Conservation (phyloP, 2,329 filamentous ascomycete genomes). For the Ceratocystis cubensis region DNA sequence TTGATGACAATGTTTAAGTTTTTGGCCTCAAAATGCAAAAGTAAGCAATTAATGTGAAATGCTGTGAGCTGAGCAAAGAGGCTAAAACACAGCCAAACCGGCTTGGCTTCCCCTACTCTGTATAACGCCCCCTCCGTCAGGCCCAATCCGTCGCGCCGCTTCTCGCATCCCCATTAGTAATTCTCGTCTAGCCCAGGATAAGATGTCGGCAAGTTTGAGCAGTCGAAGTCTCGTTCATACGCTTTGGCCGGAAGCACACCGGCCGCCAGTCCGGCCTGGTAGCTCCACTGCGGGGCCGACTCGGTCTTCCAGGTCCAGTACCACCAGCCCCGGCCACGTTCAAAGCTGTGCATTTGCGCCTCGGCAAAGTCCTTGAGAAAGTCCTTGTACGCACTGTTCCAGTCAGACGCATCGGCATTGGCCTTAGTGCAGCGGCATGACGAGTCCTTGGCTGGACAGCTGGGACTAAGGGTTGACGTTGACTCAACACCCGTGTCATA, state of each 20-base stretch:
- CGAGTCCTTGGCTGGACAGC: conserved; percentile 55
- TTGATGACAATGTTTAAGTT: too few species aligned
- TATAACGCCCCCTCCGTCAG: not conserved
- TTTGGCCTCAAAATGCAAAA: too few species aligned
- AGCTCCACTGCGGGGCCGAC: conserved; percentile 78
- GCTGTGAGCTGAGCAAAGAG: too few species aligned
- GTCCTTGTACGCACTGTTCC: conserved; percentile 63
- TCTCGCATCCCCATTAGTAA: not conserved
- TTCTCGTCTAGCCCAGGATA: conserved; percentile 41
- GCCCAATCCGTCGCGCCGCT: not conserved
- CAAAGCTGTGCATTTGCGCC: conserved; percentile 91
- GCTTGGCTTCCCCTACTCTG: too few species aligned
- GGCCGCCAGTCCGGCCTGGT: conserved; percentile 62
- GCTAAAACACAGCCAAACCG: too few species aligned
- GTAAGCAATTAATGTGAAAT: too few species aligned
- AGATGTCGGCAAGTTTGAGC: conserved; percentile 43
- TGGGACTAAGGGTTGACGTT: conserved; percentile 52
- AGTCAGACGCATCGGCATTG: conserved; percentile 58
- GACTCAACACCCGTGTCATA: conserved; percentile 53
- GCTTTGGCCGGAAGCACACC: conserved; percentile 70
- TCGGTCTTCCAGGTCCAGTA: conserved; percentile 99
- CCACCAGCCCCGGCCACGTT: conserved; percentile 92
- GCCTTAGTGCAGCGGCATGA: conserved; percentile 62
- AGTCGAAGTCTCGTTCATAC: conserved; percentile 58
- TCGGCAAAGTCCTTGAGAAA: conserved; percentile 85